Percentiles rank a stretch among this genome's conserved stretches.
Conservation (phyloP, 352 stramenopile species). For the Phytophthora sojae region DNA sequence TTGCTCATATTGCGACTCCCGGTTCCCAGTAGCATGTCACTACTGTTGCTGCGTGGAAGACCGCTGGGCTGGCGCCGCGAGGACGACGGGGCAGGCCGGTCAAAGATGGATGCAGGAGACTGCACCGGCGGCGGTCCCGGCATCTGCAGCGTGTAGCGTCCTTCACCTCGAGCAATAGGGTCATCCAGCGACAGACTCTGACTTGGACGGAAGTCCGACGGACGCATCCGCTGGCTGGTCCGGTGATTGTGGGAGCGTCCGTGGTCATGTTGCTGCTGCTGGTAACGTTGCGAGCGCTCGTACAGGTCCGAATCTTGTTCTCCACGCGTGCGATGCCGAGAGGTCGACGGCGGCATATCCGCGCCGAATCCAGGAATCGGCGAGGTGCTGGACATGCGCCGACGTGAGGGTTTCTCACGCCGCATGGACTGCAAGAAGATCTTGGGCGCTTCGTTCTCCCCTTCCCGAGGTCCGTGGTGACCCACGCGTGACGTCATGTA, state of each 20-base stretch:
- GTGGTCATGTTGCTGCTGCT: constrained; percentile 37
- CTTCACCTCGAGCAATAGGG: constrained; percentile 43
- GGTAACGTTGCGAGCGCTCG: constrained; percentile 33
- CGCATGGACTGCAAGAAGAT: constrained; percentile 84
- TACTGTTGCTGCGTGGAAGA: constrained; percentile 33
- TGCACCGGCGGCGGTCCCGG: constrained; percentile 22
- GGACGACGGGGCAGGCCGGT: constrained; percentile 41
- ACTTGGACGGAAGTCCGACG: constrained; percentile 49
- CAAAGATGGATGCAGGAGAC: constrained; percentile 67
- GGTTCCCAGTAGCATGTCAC: constrained; percentile 30
- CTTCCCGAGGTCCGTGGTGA: constrained; percentile 14
- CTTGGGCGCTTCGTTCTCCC: constrained; percentile 50
- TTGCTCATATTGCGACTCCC: constrained; percentile 35
- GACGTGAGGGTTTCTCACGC: constrained; percentile 36
- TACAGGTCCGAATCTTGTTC: constrained; percentile 36
- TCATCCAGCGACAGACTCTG: constrained; percentile 48
- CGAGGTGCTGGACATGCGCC: constrained; percentile 40
- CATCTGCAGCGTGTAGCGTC: constrained; percentile 43
- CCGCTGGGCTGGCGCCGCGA: constrained; percentile 23
- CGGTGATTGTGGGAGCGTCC: constrained; percentile 28
- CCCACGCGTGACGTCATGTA: constrained; percentile 54
- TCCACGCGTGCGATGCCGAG: constrained; percentile 21
- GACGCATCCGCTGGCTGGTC: constrained; percentile 40
- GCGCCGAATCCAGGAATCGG: constrained; percentile 36
- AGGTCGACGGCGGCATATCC: constrained; percentile 27